Base-by-base conservation (phyloP, 768 basidiomycete genomes). In the Tricholomella constricta region DNA sequence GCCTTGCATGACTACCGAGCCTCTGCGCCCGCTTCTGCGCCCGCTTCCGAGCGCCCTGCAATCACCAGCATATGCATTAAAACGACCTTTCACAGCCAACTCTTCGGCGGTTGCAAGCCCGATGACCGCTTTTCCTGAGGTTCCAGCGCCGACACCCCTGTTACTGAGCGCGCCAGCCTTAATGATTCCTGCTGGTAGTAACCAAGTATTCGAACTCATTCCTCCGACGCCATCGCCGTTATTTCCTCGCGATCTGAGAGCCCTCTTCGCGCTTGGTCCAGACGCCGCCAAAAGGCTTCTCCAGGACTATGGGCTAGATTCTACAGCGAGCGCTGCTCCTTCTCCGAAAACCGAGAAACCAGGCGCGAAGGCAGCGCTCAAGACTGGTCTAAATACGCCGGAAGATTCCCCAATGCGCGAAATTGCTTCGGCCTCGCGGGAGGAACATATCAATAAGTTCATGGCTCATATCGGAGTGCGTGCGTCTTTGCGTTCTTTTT, bases 381-480 rank as follows among this genome's bases (percentile, higher is more conserved):
- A 50, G 12, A 52, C 45, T 36, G 58, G 54, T 10, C 53, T 48
- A 7, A 40, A 45, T 17, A 50, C 47, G 6, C 48, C 46, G 17
- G 48, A 59, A 23, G 32, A 49, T 46, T 56, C 52, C 12, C 54
- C 52, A 17, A 38, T 38, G 15, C 25, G 48, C 27, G 53, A 57
- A 26, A n/a, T n/a, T n/a, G 17, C 2, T 4, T 15, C 41, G n/a
- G 56, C 57, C 32, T 55, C 65, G 19, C 67, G 72, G 43, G 73
- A 72, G 17, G 58, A 65, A 35, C 73, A 79, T 51, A 61, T 77
- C 55, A 74, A 76, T 51, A 72, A 61, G n/a, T 78, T 78, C 56
- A 77, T 78, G 74, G 64, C 70, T 14, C 74, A 77, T 57, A 76
- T 78, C 46, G 78, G 78, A 59, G 78, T 80, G 61, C 48, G 78